Conservation (phyloP, 352 stramenopile genomes). For the Globisporangium okanoganense region DNA sequence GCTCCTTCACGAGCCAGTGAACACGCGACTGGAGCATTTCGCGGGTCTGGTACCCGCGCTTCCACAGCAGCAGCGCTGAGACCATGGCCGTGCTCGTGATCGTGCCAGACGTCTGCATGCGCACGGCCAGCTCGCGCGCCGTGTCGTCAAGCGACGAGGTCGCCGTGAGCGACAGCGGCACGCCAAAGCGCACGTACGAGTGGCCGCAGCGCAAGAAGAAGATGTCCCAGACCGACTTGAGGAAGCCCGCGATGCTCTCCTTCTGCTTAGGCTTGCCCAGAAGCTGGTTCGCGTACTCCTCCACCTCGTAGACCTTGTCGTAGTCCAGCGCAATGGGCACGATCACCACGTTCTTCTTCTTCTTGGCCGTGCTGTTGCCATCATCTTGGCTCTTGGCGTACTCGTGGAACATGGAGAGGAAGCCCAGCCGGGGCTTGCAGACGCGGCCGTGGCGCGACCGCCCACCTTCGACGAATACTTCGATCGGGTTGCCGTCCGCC, state of each 20-base stretch:
- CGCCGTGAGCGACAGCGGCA: constrained; percentile 55
- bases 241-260: constrained; percentile 69
- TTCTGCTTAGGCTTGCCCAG: constrained; percentile 84
- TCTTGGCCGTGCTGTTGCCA: constrained; percentile 17
- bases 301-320: constrained; percentile 86
- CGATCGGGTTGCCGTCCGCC: constrained; percentile 73
- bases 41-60: constrained; percentile 49
- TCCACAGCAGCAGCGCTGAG: constrained; percentile 76
- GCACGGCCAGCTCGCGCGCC: constrained; percentile 45
- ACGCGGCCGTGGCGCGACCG: constrained; percentile 78
- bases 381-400: constrained; percentile 34
- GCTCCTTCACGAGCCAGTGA: constrained; percentile 54
- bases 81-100: constrained; percentile 76
- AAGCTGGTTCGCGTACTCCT: constrained; percentile 84
- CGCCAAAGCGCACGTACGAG: constrained; percentile 83
- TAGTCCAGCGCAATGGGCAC: constrained; percentile 89
- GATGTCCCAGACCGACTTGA: constrained; percentile 70
- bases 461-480: constrained; percentile 89
- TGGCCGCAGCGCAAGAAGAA: constrained; percentile 75
- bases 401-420: constrained; percentile 69
- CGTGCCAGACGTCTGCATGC: constrained; percentile 74
- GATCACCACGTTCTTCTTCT: constrained; percentile 57
- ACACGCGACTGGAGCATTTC: constrained; percentile 54
- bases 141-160: constrained; percentile 43
- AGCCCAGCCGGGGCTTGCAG: constrained; percentile 64